Percentiles rank a stretch among this genome's conserved stretches.
Evolutionary conservation across 2,329 filamentous ascomycete species (phyloP).

Genomic region (Stachybotrys echinatus): DNA sequence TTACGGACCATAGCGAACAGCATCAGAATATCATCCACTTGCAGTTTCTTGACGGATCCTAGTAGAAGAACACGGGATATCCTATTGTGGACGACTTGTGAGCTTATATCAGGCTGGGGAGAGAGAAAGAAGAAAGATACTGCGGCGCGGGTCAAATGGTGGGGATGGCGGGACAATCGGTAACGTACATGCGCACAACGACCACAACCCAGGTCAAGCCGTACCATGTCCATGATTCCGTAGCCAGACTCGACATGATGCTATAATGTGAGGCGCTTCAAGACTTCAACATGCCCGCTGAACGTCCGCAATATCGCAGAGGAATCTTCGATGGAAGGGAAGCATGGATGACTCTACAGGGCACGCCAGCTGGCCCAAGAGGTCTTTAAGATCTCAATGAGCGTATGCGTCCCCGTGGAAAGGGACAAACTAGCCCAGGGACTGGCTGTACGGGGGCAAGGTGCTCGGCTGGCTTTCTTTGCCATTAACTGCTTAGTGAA

Average conservation of each 20-base stretch:
- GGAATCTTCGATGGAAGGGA: too few relatives aligned
- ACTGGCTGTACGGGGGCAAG: too few relatives aligned
- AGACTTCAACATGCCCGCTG: too few relatives aligned
- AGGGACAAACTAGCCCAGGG: too few relatives aligned
- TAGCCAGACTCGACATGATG: constrained; percentile 20
- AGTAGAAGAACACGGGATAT: constrained; percentile 32
- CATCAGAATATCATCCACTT: constrained; percentile 53
- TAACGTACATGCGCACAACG: constrained; percentile 31
- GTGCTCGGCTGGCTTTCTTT: too few relatives aligned
- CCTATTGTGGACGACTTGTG: constrained; percentile 11
- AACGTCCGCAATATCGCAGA: too few relatives aligned
- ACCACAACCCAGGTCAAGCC: constrained; percentile 32
- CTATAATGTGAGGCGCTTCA: background rate
- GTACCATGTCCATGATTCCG: constrained; percentile 41
- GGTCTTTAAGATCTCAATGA: too few relatives aligned
- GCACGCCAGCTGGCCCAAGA: too few relatives aligned
- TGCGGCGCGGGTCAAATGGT: background rate
- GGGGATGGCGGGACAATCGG: background rate
- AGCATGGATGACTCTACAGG: too few relatives aligned
- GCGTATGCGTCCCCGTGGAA: too few relatives aligned
- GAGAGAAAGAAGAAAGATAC: background rate
- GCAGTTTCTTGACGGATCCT: constrained; percentile 42
- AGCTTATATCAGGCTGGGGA: background rate
- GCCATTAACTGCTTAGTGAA: too few relatives aligned
- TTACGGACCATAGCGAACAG: constrained; percentile 41